phyloP scores from a whole-genome alignment of 2,329 filamentous ascomycete species.

The Alternaria arbusti region DNA sequence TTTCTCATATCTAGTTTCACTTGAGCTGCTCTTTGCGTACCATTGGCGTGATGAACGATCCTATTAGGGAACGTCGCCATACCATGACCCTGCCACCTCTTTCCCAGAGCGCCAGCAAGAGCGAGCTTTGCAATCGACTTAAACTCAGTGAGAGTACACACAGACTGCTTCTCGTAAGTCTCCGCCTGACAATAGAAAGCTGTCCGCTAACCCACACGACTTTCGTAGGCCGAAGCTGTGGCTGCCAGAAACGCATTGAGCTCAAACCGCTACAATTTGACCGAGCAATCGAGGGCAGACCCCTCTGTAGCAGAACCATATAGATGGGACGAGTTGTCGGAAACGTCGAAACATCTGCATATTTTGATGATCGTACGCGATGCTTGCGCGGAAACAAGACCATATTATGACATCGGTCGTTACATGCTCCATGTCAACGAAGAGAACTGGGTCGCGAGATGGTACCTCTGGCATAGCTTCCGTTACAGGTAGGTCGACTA shows the following conservation, averaged over 20 bases:
- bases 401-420: constrained; percentile 52
- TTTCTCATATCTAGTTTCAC: background rate
- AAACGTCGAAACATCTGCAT: constrained; percentile 56
- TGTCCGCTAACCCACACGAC: constrained; percentile 9
- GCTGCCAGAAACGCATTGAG: constrained; percentile 52
- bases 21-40: background rate
- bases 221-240: constrained; percentile 51
- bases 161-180: constrained; percentile 53
- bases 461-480: constrained; percentile 60
- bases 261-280: constrained; percentile 47
- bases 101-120: constrained; percentile 55
- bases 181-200: background rate
- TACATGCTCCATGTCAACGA: constrained; percentile 51
- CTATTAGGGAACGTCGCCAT: background rate
- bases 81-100: constrained; percentile 35
- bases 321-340: constrained; percentile 56
- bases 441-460: constrained; percentile 59
- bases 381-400: constrained; percentile 49
- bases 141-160: constrained; percentile 52
- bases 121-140: constrained; percentile 51
- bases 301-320: constrained; percentile 48
- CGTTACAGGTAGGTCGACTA: constrained; percentile 45
- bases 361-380: constrained; percentile 51
- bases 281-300: constrained; percentile 43
- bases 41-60: background rate